Base-by-base conservation (phyloP, 2,329 filamentous ascomycete genomes). In the Cercospora janseana region DNA sequence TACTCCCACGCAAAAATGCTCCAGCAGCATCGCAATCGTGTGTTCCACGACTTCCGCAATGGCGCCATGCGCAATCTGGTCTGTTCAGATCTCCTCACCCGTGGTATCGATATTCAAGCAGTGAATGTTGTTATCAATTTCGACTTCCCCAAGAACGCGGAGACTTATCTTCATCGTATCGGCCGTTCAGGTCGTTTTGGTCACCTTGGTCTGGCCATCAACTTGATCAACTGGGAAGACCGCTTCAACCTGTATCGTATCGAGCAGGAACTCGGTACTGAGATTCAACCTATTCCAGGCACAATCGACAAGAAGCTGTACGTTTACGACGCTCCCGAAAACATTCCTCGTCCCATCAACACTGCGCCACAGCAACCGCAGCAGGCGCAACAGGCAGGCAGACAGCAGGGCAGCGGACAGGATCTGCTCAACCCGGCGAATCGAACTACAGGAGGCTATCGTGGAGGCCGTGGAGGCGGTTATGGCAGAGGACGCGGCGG, bases 91-190 rank as follows among this genome's bases (percentile, higher is more conserved):
- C 79, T 98, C 29, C 81, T 98, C 58, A 98, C 93, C 57, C 91
- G 93, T 73, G 93, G 93, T 83, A 98, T 98, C 66, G 93, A 98
- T 74, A 98, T 98, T 59, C 93, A 98, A 72, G 93, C 93, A 46
- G 93, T 98, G 66, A 98, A 98, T 64, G 93, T 98, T 48, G 93
- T 98, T 68, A 98, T 98, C 81, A 98, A 98, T 76, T 98, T 98
- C 66, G 93, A 98, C 67, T 98, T 98, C 70, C 93, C 93, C 47
- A 98, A 98, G 77, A 98, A 98, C 65, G 94, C 93, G 12, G 93
- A 98, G 74, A 98, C 93, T 0, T 98, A 98, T 68, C 83, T 98
- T 51, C 93, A 98, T 74, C 89, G 93, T 61, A 98, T 98, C 68
- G 93, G 93, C 77, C 88, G 93, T 68, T 98, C 93, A 44, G 93